Evolutionary conservation across 345 rosid genomes (phyloP).

Genomic region (Garcia nutans): DNA sequence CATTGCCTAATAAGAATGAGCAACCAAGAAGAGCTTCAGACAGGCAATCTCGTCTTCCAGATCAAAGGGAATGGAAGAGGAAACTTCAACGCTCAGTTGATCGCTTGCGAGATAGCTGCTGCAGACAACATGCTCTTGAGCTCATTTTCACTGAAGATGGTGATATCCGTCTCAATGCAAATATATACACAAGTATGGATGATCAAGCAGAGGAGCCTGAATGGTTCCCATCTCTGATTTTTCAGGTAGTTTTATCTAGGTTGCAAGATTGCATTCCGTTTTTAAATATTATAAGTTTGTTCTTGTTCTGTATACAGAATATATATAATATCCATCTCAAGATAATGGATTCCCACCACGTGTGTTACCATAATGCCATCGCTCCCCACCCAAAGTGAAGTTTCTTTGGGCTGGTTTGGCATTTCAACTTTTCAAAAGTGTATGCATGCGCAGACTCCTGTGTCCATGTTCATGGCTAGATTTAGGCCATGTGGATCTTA

Average conservation of each 20-base stretch:
- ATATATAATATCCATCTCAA: too few relatives aligned
- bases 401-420: not conserved
- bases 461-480: not conserved
- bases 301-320: too few relatives aligned
- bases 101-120: constrained; percentile 79
- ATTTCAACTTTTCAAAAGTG: not conserved
- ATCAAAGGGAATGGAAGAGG: constrained; percentile 84
- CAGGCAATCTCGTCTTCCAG: constrained; percentile 65
- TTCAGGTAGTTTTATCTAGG: constrained; percentile 42
- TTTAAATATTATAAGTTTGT: not conserved
- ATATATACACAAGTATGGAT: constrained; percentile 59
- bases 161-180: constrained; percentile 58
- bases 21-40: constrained; percentile 57
- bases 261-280: not conserved
- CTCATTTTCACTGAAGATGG: constrained; percentile 87
- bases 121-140: constrained; percentile 88
- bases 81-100: constrained; percentile 79
- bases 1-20: constrained; percentile 43
- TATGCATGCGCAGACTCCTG: not conserved
- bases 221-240: constrained; percentile 83
- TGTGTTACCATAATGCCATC: too few relatives aligned
- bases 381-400: not conserved
- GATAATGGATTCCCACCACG: too few relatives aligned
- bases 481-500: not conserved
- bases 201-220: constrained; percentile 63